phyloP scores from a whole-genome alignment of 768 basidiomycete species.

The Russula emetica region DNA sequence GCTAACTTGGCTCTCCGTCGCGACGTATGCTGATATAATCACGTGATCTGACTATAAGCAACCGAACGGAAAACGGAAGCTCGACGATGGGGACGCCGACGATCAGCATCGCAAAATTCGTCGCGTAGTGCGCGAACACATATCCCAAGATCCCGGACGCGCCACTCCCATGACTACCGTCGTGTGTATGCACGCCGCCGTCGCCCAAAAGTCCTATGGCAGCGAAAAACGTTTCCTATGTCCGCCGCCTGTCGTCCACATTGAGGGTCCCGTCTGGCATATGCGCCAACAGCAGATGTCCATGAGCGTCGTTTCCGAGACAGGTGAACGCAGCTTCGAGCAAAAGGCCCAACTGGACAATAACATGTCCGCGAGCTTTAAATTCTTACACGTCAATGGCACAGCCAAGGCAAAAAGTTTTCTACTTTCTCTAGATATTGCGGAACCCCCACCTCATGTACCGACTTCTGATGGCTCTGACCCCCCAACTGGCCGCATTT shows the following conservation, averaged over 20 bases:
- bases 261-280: slow-evolving; percentile 83
- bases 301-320: slow-evolving; percentile 83
- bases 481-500: slow-evolving; percentile 56
- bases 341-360: slow-evolving; percentile 81
- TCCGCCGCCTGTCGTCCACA: slow-evolving; percentile 89
- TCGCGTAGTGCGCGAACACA: slow-evolving; percentile 78
- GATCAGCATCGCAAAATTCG: slow-evolving; percentile 77
- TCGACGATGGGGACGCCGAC: slow-evolving; percentile 56
- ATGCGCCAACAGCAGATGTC: slow-evolving; percentile 76
- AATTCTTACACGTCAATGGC: slow-evolving; percentile 84
- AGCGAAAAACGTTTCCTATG: slow-evolving; percentile 93
- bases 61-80: slow-evolving; percentile 63
- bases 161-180: slow-evolving; percentile 88
- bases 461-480: slow-evolving; percentile 39
- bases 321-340: slow-evolving; percentile 76
- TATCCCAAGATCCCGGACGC: slow-evolving; percentile 67
- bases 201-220: slow-evolving; percentile 94
- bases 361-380: slow-evolving; percentile 85
- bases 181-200: slow-evolving; percentile 84
- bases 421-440: slow-evolving; percentile 78
- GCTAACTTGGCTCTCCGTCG: neutral
- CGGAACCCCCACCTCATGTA: slow-evolving; percentile 59
- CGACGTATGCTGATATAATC: slow-evolving; percentile 5
- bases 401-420: slow-evolving; percentile 89
- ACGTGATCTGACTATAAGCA: slow-evolving; percentile 29